Percentiles rank a stretch among this genome's conserved stretches.
Evolutionary conservation across 2,329 filamentous ascomycete species (phyloP).

Genomic region (Alternaria angustiovoidea): DNA sequence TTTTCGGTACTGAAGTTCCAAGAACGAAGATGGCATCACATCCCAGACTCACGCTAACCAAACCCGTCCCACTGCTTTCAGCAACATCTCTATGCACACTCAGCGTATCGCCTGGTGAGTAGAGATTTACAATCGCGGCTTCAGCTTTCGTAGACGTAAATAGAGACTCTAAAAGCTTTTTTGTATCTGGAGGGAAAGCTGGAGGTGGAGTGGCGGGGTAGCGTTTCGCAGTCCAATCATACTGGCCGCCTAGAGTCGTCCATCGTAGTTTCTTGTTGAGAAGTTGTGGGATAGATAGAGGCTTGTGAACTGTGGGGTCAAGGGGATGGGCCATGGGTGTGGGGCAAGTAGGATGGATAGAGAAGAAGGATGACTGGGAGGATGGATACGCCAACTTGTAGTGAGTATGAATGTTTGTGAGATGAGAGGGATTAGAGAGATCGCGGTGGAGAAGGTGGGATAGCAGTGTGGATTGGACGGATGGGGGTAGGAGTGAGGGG

Average conservation of each 20-base stretch:
- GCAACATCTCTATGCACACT: constrained; percentile 94
- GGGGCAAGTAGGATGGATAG: constrained; percentile 46
- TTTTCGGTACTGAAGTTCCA: constrained; percentile 51
- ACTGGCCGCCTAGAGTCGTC: constrained; percentile 94
- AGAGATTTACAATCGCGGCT: constrained; percentile 93
- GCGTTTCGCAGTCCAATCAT: constrained; percentile 89
- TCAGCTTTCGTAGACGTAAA: constrained; percentile 83
- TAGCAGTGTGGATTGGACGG: constrained; percentile 74
- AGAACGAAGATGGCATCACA: constrained; percentile 92
- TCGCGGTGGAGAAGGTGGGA: constrained; percentile 79
- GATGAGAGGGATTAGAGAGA: constrained; percentile 74
- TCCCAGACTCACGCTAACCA: constrained; percentile 87
- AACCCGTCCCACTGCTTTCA: constrained; percentile 77
- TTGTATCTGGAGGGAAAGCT: constrained; percentile 77
- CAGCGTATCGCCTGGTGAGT: constrained; percentile 88
- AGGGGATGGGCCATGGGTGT: constrained; percentile 62
- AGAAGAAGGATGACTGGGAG: constrained; percentile 61
- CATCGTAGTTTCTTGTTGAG: constrained; percentile 85
- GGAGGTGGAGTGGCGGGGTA: constrained; percentile 77
- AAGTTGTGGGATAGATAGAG: constrained; percentile 73
- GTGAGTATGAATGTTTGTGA: constrained; percentile 90
- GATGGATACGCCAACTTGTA: constrained; percentile 72
- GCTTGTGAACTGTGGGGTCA: constrained; percentile 76
- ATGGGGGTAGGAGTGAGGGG: constrained; percentile 74
- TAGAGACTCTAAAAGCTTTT: constrained; percentile 69